Evolutionary conservation across 176 grass and related monocot species (phyloP).

Genomic region (Secale cereale): DNA sequence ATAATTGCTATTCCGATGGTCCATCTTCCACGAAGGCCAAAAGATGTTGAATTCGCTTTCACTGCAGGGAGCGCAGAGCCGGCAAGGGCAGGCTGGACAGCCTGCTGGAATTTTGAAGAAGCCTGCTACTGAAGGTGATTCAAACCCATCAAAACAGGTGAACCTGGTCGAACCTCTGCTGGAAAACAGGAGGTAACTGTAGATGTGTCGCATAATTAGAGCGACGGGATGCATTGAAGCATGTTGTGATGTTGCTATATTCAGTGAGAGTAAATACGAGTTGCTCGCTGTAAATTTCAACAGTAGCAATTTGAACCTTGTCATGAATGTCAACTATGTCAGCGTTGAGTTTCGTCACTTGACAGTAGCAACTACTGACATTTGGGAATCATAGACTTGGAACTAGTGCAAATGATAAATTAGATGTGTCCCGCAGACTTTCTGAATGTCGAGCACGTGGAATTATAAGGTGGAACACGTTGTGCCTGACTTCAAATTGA

Average conservation of each 20-base stretch:
- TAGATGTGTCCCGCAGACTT: neutral
- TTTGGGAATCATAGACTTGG: neutral
- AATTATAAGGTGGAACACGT: neutral
- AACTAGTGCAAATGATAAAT: neutral
- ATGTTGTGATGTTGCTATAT: constrained; percentile 23
- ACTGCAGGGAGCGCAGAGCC: constrained; percentile 62
- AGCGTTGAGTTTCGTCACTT: neutral
- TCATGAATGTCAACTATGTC: neutral
- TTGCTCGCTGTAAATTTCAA: constrained; percentile 23
- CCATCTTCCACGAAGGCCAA: neutral
- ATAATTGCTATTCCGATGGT: neutral
- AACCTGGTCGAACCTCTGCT: constrained; percentile 72
- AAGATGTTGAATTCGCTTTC: neutral
- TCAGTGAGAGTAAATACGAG: constrained; percentile 31
- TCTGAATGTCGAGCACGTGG: neutral
- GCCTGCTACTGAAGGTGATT: constrained; percentile 54
- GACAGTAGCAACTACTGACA: neutral
- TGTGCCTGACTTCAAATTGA: neutral
- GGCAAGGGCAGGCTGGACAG: constrained; percentile 76
- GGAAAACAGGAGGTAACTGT: constrained; percentile 56
- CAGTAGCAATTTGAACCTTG: neutral
- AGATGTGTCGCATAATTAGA: neutral
- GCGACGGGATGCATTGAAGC: neutral
- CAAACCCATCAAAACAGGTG: constrained; percentile 50
- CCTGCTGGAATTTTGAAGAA: constrained; percentile 78